Evolutionary conservation across 2,329 filamentous ascomycete species (phyloP), one percentile per base, ranked within the genome.

Genomic region (Cercospora sojina): DNA sequence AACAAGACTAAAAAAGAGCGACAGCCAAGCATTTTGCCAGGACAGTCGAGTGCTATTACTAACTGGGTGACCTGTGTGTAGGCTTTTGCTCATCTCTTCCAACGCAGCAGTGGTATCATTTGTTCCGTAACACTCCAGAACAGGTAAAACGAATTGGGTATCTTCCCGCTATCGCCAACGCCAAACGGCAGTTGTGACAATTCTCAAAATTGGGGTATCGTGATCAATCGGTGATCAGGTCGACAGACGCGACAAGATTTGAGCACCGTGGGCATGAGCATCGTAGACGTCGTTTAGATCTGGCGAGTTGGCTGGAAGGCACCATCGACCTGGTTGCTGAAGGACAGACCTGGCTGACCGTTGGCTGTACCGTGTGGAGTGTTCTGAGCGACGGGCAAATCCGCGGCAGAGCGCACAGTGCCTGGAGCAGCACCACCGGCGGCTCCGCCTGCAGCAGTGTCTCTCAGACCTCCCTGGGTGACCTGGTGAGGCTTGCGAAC

Each of bases 401-500:
- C 31, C 31, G 47, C 29, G 5, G 47, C 60, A n/a, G 59, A 61
- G 41, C 25, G 64, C 29, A 62, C 62, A 9, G 41, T 60, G 56
- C 64, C 55, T 59, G 59, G 60, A 56, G 53, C 65, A 51, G 70
- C 68, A 60, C 72, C 70, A 55, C 57, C 67, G 59, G 56, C 60
- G n/a, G 23, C 43, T 47, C 18, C 35, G 23, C 62, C 35, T 10
- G 60, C 53, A 20, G 62, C 38, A 13, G 49, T 16, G 38, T 64
- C 67, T 31, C 61, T 62, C 6, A 70, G 57, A 23, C 71, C 77
- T 27, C 78, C 80, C 29, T 73, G 70, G 57, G 79, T 76, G 51
- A 81, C 81, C 41, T 78, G 77, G 73, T 87, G 87, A 20, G 85
- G 80, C 80, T 90, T 90, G 74, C 88, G 86, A 38, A 79, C 83